Base-by-base conservation (phyloP, 768 basidiomycete species). In the Omphalotus guepiniiformis region DNA sequence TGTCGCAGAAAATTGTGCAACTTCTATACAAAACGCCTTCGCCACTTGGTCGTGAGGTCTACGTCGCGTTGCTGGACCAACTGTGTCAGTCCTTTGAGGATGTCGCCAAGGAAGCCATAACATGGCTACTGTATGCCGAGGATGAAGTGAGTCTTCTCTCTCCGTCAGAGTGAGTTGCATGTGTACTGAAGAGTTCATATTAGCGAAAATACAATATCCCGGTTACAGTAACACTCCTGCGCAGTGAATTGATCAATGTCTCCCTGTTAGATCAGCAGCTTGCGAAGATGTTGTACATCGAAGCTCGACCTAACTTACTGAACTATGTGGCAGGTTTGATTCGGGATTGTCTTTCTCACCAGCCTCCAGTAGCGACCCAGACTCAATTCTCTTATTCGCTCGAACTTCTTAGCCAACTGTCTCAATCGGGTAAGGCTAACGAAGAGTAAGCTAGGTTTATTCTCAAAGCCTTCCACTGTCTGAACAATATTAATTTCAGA, bases 1-100 rank as follows among this genome's bases (percentile, higher is more conserved):
- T 96, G 73, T 93, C 95, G 1, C 95, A 99, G 67, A 95, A 96
- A 69, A 88, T 95, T 47, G 95, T 98, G 3, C 94, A 96, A 62
- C 74, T 93, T 27, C 67, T 99, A 49, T 99, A 93, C 73, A 94
- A 94, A 72, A 89, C 89, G 1, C 75, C 79, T 3, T 82, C 82
- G 2, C 83, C 88, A 54, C 75, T 99, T 47, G 93, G 89, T 0
- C 80, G 95, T 44, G 94, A 99, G 63, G 86, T 96, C 8, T 99
- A 93, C 62, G 93, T 93, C 30, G 80, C 85, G 36, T 71, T 99
- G 37, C 71, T 99, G 12, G 88, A 93, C 49, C 86, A 92, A 52
- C 71, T 99, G 34, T 98, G 96, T 62, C 82, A 84, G 52, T 72
- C 83, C 13, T 94, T 93, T 53, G 84, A 90, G 55, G 91, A 95